A percentile compares a stretch with the other conserved stretches of the same genome.
Evolutionary conservation across 2,329 filamentous ascomycete genomes (phyloP).

Genomic region (Penicillium sp.): DNA sequence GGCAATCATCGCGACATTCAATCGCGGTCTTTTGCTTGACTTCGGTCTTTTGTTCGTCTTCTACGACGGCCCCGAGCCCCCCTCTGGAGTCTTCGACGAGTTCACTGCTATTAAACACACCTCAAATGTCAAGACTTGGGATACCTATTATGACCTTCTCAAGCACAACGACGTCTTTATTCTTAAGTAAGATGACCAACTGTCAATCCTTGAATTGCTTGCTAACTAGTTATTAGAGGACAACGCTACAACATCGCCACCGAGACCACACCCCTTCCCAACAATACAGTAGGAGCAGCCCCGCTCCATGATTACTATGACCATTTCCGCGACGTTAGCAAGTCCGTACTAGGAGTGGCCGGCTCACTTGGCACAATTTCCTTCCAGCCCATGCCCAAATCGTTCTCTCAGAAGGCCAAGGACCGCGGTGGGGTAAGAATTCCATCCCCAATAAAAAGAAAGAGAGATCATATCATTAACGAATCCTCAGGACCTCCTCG

Average conservation of each 20-base stretch:
- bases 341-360: conserved; percentile 27
- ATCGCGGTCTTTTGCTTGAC: conserved; percentile 49
- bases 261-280: conserved; percentile 40
- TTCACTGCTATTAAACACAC: conserved; percentile 52
- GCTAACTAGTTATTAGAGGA: conserved; percentile 21
- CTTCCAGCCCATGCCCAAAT: conserved; percentile 38
- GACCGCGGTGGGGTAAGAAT: conserved; percentile 37
- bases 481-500: conserved; percentile 36
- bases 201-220: neutral
- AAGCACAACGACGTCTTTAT: conserved; percentile 45
- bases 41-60: conserved; percentile 62
- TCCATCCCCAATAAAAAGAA: neutral
- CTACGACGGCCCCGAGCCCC: conserved; percentile 58
- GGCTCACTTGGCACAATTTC: conserved; percentile 35
- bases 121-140: conserved; percentile 49
- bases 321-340: conserved; percentile 33
- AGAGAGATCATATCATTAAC: neutral
- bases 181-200: conserved; percentile 18
- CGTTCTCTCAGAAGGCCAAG: conserved; percentile 35
- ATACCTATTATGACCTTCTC: conserved; percentile 48
- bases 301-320: conserved; percentile 35
- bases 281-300: conserved; percentile 26
- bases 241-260: conserved; percentile 43
- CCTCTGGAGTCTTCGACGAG: conserved; percentile 54
- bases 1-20: conserved; percentile 57